Evolutionary conservation across 257 asterid species (phyloP).

Genomic region (Echium plantagineum): DNA sequence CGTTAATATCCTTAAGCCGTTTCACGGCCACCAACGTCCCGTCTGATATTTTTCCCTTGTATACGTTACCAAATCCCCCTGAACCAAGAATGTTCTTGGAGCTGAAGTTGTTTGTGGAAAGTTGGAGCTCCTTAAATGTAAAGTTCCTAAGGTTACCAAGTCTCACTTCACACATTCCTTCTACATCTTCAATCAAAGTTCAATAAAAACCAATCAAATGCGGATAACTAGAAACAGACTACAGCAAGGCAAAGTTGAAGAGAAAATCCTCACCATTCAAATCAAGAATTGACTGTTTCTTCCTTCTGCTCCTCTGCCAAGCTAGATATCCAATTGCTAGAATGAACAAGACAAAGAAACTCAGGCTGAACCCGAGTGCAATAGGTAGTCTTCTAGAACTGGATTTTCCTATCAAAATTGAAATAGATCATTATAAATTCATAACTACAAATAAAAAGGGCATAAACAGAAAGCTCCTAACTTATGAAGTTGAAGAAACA

Average conservation of each 20-base stretch:
- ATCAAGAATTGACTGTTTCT: constrained; percentile 46
- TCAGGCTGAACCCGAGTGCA: constrained; percentile 68
- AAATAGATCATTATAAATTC: not conserved
- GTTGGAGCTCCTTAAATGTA: constrained; percentile 79
- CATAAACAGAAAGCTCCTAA: not conserved
- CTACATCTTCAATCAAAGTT: constrained; percentile 37
- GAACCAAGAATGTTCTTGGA: constrained; percentile 81
- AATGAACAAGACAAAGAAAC: constrained; percentile 27
- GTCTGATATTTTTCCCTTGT: constrained; percentile 54
- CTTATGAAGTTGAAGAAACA: not conserved
- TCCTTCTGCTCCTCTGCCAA: constrained; percentile 42
- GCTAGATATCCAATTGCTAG: constrained; percentile 27
- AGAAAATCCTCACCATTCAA: constrained; percentile 32
- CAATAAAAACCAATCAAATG: not conserved
- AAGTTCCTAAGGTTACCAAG: constrained; percentile 69
- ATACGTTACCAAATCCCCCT: constrained; percentile 93
- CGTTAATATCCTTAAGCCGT: constrained; percentile 67
- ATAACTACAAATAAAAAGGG: not conserved
- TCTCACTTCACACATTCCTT: constrained; percentile 58
- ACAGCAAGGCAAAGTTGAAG: not conserved
- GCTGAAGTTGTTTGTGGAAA: constrained; percentile 70
- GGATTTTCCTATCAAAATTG: constrained; percentile 28
- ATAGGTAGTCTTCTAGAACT: constrained; percentile 47
- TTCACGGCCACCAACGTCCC: constrained; percentile 73
- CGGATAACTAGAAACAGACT: not conserved